Evolutionary conservation across 495 filamentous ascomycete genomes (phyloP).

Genomic region (Aspergillus bertholletiae): DNA sequence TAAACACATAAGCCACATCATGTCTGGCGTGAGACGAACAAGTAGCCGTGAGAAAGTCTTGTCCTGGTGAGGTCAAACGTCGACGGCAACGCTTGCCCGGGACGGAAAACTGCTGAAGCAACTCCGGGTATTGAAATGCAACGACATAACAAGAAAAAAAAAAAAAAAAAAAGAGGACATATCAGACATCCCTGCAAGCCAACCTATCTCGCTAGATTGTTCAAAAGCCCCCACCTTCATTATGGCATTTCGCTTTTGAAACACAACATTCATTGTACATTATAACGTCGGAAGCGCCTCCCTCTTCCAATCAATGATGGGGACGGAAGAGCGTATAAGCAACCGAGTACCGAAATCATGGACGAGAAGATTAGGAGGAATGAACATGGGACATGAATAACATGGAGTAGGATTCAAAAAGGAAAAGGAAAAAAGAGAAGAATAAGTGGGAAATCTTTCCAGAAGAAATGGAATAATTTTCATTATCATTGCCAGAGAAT

Average conservation of each 20-base stretch:
- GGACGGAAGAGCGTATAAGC: constrained; percentile 3
- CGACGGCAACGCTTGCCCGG: neutral
- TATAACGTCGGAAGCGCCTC: constrained; percentile 16
- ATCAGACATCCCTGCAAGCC: constrained; percentile 13
- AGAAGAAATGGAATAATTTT: constrained; percentile 39
- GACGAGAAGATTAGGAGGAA: constrained; percentile 24
- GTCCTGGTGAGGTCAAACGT: neutral
- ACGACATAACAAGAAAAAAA: constrained; percentile 7
- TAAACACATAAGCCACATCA: neutral
- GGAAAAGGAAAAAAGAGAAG: constrained; percentile 16
- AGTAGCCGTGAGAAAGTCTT: neutral
- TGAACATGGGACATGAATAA: constrained; percentile 20
- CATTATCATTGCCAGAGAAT: constrained; percentile 44
- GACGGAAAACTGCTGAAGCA: neutral
- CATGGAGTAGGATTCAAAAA: constrained; percentile 22
- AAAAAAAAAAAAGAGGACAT: constrained; percentile 10
- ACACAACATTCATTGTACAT: constrained; percentile 22
- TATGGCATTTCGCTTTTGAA: constrained; percentile 7
- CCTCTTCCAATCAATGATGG: constrained; percentile 14
- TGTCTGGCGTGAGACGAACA: neutral
- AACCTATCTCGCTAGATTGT: constrained; percentile 19
- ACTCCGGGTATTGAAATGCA: constrained; percentile 17
- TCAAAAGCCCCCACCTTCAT: constrained; percentile 6
- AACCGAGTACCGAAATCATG: constrained; percentile 33
- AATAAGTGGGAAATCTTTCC: constrained; percentile 35